These are phyloP conservation scores for Fereydounia khargensis DNA, from an alignment of 1,284 basidiomycete genomes.

Conservation along the genomic window DNA sequence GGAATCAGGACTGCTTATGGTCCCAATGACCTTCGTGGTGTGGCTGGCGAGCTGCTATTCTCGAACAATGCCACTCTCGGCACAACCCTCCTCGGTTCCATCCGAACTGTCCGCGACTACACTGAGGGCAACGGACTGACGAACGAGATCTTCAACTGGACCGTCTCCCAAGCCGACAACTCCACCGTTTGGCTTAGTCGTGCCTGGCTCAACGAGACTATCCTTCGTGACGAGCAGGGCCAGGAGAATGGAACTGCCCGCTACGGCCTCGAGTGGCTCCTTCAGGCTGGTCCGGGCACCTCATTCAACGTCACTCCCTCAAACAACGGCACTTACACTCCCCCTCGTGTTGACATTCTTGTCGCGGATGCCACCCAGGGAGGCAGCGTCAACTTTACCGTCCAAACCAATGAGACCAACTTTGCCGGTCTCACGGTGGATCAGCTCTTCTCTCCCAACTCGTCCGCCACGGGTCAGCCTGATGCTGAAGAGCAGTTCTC, in stretches of 20 bases:
- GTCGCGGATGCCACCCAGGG: constrained; percentile 40
- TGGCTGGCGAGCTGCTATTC: constrained; percentile 58
- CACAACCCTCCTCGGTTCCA: constrained; percentile 60
- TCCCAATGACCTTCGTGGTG: constrained; percentile 58
- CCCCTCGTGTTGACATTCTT: constrained; percentile 57
- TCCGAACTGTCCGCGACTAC: constrained; percentile 60
- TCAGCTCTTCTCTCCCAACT: constrained; percentile 55
- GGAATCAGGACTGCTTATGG: constrained; percentile 42
- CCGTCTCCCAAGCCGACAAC: constrained; percentile 56
- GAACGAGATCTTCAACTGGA: constrained; percentile 61
- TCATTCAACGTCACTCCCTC: constrained; percentile 13
- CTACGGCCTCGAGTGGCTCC: constrained; percentile 21
- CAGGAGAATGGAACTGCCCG: constrained; percentile 9
- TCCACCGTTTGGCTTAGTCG: constrained; percentile 58
- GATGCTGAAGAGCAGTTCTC: constrained; percentile 57
- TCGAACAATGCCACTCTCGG: constrained; percentile 59
- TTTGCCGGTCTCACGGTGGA: constrained; percentile 56
- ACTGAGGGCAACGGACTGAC: constrained; percentile 52
- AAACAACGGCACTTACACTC: constrained; percentile 52
- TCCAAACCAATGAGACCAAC: constrained; percentile 60
- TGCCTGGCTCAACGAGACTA: constrained; percentile 57
- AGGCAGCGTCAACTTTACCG: constrained; percentile 56
- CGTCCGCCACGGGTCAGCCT: constrained; percentile 32
- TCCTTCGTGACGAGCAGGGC: constrained; percentile 14
- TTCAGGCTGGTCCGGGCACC: constrained; percentile 17